These are phyloP conservation scores for Penicillium sp. DNA, from an alignment of 2,329 filamentous ascomycete genomes.

Conservation along the genomic window DNA sequence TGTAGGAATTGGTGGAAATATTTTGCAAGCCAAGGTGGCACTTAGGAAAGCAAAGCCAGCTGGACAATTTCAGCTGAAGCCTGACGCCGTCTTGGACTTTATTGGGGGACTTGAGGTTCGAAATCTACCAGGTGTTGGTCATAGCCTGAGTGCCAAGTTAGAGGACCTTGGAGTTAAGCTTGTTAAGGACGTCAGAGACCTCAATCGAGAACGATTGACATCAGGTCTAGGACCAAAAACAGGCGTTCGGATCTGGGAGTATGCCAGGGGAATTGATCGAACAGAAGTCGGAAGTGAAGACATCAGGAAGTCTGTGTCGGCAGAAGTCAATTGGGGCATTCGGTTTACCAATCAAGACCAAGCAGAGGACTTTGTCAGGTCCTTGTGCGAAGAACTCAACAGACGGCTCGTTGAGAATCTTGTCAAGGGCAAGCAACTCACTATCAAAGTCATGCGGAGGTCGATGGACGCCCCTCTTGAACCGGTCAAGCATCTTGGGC, in stretches of 20 bases:
- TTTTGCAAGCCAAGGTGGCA: constrained; percentile 85
- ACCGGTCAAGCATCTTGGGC: constrained; percentile 85
- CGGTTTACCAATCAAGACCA: constrained; percentile 88
- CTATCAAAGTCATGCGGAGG: constrained; percentile 90
- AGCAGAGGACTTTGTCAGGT: constrained; percentile 83
- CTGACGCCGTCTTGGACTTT: constrained; percentile 69
- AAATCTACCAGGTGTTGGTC: constrained; percentile 83
- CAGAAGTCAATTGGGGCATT: constrained; percentile 97
- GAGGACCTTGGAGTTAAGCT: constrained; percentile 77
- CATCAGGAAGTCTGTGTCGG: constrained; percentile 87
- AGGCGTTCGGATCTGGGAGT: constrained; percentile 83
- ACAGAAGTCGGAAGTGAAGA: constrained; percentile 80
- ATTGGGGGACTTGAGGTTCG: constrained; percentile 72
- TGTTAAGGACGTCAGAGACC: constrained; percentile 74
- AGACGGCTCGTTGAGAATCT: constrained; percentile 72
- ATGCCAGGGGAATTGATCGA: constrained; percentile 78
- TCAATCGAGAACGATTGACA: constrained; percentile 69
- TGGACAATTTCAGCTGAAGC: constrained; percentile 81
- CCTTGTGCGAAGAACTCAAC: constrained; percentile 77
- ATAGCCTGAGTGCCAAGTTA: constrained; percentile 79
- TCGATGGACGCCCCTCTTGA: constrained; percentile 82
- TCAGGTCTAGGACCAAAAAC: constrained; percentile 82
- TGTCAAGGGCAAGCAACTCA: constrained; percentile 81
- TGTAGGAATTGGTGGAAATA: constrained; percentile 85
- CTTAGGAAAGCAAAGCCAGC: constrained; percentile 89